Percentiles rank a stretch among this genome's conserved stretches.
These are phyloP conservation scores for Rhodotorula sp. DNA, from an alignment of 1,284 basidiomycete species.

Conservation along the genomic window DNA sequence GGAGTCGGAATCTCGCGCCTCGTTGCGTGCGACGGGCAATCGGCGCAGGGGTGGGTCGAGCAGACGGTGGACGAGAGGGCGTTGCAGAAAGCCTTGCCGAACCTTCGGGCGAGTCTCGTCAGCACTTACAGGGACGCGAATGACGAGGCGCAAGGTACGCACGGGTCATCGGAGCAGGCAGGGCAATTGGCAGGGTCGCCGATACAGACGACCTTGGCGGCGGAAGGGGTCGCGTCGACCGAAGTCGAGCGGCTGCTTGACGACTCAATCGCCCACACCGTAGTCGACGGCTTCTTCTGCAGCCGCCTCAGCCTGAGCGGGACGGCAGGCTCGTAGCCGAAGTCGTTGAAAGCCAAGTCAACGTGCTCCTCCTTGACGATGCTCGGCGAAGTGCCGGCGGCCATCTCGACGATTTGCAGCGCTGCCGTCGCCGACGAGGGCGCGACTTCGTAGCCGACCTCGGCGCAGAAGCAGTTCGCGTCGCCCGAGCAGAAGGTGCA, in stretches of 20 bases:
- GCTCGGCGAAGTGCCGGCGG: background rate
- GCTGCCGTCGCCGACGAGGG: background rate
- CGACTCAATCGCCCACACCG: constrained; percentile 32
- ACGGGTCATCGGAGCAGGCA: constrained; percentile 44
- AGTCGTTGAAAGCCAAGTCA: constrained; percentile 2
- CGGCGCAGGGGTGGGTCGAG: constrained; percentile 33
- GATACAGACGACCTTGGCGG: constrained; percentile 33
- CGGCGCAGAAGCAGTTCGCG: constrained; percentile 36
- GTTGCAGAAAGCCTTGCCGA: constrained; percentile 41
- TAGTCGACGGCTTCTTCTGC: constrained; percentile 7
- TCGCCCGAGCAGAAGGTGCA: constrained; percentile 36
- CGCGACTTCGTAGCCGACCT: constrained; percentile 33
- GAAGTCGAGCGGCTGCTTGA: background rate
- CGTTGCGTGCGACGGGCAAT: constrained; percentile 30
- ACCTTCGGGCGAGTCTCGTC: constrained; percentile 4
- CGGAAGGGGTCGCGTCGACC: background rate
- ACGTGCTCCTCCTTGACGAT: constrained; percentile 8
- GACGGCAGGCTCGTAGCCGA: constrained; percentile 19
- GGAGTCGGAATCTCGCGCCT: constrained; percentile 15
- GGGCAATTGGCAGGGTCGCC: constrained; percentile 43
- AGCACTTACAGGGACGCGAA: background rate
- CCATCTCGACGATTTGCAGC: background rate
- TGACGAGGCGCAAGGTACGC: constrained; percentile 7
- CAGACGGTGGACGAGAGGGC: constrained; percentile 37
- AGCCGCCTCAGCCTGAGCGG: constrained; percentile 16